A percentile compares a stretch with the other conserved stretches of the same genome.
These are phyloP conservation scores for Hyaloscypha finlandica DNA, from an alignment of 495 filamentous ascomycete species.

Conservation along the genomic window DNA sequence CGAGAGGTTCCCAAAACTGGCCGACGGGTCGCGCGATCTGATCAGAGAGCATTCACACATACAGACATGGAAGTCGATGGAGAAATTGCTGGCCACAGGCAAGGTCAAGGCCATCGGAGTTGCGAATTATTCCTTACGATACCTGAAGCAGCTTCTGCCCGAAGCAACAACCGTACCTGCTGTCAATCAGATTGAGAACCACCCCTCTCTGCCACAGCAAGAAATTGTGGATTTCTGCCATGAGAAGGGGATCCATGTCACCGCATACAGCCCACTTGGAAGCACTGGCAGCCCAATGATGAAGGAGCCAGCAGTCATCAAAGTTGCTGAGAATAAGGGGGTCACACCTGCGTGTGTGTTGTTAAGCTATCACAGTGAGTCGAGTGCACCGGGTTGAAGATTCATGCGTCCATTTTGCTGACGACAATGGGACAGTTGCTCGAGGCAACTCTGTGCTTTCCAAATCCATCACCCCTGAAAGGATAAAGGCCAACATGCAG, in stretches of 20 bases:
- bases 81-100: conserved; percentile 64
- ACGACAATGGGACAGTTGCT: conserved; percentile 46
- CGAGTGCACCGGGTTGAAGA: conserved; percentile 37
- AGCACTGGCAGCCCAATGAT: conserved; percentile 77
- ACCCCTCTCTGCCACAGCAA: conserved; percentile 80
- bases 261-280: conserved; percentile 75
- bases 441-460: conserved; percentile 74
- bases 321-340: conserved; percentile 69
- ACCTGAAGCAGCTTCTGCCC: conserved; percentile 71
- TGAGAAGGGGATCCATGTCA: conserved; percentile 72
- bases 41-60: conserved; percentile 64
- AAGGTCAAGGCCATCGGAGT: conserved; percentile 81
- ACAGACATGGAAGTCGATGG: conserved; percentile 80
- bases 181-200: conserved; percentile 93
- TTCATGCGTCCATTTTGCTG: conserved; percentile 19
- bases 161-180: conserved; percentile 69
- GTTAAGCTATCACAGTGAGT: conserved; percentile 66
- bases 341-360: conserved; percentile 64
- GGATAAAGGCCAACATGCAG: conserved; percentile 70
- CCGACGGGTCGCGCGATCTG: conserved; percentile 71
- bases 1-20: conserved; percentile 70
- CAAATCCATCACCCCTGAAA: conserved; percentile 74
- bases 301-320: conserved; percentile 64
- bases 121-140: conserved; percentile 75
- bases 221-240: conserved; percentile 79